phyloP scores from a whole-genome alignment of 2,329 filamentous ascomycete genomes.

The Herpotrichia juniperi region DNA sequence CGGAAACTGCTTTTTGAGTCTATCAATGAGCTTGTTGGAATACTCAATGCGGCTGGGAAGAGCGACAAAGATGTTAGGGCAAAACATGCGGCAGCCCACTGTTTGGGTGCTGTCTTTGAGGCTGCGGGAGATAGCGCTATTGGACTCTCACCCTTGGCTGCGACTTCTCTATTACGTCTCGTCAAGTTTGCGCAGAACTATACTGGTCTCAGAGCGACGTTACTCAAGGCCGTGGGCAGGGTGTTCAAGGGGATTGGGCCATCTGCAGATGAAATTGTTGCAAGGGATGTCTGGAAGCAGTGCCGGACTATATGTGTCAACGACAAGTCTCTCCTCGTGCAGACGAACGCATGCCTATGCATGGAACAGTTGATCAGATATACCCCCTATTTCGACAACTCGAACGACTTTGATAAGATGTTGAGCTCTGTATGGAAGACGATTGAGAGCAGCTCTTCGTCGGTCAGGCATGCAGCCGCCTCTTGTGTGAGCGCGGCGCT shows the following conservation, averaged over 20 bases:
- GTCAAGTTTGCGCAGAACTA: slow-evolving; percentile 80
- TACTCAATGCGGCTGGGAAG: slow-evolving; percentile 74
- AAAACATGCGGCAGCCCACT: slow-evolving; percentile 87
- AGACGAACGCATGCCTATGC: slow-evolving; percentile 79
- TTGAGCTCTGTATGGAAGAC: slow-evolving; percentile 84
- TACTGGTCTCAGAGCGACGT: slow-evolving; percentile 79
- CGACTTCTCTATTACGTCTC: slow-evolving; percentile 74
- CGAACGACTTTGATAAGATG: slow-evolving; percentile 87
- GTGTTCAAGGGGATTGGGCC: slow-evolving; percentile 75
- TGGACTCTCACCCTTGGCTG: slow-evolving; percentile 77
- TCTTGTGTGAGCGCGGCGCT: slow-evolving; percentile 84
- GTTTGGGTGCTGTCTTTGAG: slow-evolving; percentile 86
- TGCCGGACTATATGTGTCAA: slow-evolving; percentile 74
- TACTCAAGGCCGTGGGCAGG: slow-evolving; percentile 77
- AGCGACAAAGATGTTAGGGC: slow-evolving; percentile 76
- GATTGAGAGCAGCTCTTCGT: slow-evolving; percentile 76
- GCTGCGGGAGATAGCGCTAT: slow-evolving; percentile 94
- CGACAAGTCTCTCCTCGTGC: slow-evolving; percentile 84
- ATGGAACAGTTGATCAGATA: slow-evolving; percentile 73
- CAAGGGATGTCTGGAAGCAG: slow-evolving; percentile 94
- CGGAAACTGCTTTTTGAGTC: slow-evolving; percentile 93
- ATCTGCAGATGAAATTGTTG: slow-evolving; percentile 81
- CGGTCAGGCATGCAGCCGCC: slow-evolving; percentile 84
- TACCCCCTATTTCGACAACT: slow-evolving; percentile 85
- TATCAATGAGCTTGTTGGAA: slow-evolving; percentile 81